phyloP scores from a whole-genome alignment of 148 eudicot species.

The Silene conica region DNA sequence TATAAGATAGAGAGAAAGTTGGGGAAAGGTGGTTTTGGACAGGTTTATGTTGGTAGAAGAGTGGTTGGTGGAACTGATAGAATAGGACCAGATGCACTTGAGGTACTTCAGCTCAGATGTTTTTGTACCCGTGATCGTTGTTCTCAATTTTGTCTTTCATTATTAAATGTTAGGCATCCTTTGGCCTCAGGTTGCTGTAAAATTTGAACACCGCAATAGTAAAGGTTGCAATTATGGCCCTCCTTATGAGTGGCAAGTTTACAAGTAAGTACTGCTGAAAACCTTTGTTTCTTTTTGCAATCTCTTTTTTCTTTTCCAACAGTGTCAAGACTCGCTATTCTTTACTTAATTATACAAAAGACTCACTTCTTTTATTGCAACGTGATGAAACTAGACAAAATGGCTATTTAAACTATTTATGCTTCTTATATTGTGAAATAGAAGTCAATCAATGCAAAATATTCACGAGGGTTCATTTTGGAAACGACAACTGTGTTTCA shows the following conservation, averaged over 20 bases:
- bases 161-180: conserved; percentile 4
- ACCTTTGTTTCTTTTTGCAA: no score
- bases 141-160: not conserved
- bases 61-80: conserved; percentile 66
- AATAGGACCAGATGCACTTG: conserved; percentile 86
- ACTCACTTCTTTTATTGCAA: no score
- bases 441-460: no score
- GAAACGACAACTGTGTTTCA: no score
- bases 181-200: conserved; percentile 68
- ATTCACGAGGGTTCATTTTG: no score
- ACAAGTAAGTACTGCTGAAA: conserved; percentile 50
- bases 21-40: conserved; percentile 98
- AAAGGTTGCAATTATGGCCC: conserved; percentile 97
- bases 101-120: conserved; percentile 43
- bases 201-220: conserved; percentile 90
- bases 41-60: conserved; percentile 92
- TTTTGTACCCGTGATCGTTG: not conserved
- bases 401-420: no score
- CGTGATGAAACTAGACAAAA: no score
- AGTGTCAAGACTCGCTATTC: no score
- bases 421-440: no score
- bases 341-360: no score
- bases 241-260: conserved; percentile 99
- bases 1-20: conserved; percentile 82
- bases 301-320: not conserved